phyloP scores from a whole-genome alignment of 2,329 filamentous ascomycete species.

The Epichloe elymi region DNA sequence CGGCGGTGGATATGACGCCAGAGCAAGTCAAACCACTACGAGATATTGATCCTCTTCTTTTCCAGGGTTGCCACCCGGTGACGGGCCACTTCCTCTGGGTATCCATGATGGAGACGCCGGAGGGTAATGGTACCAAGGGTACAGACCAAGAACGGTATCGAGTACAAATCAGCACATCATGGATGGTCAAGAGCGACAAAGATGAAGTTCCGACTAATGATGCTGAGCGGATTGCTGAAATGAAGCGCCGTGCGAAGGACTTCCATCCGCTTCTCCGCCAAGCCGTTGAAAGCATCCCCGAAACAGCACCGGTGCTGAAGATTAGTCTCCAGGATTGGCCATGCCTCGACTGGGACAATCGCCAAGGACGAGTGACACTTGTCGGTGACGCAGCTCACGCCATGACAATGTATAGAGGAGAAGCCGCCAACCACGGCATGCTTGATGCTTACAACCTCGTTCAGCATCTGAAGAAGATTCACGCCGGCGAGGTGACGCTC shows the following conservation, averaged over 20 bases:
- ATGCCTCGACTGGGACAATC: slow-evolving; percentile 27
- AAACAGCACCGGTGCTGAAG: slow-evolving; percentile 23
- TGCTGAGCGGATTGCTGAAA: slow-evolving; percentile 21
- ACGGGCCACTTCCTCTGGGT: slow-evolving; percentile 39
- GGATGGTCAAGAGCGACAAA: slow-evolving; percentile 24
- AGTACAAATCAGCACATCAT: slow-evolving; percentile 33
- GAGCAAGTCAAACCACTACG: slow-evolving; percentile 25
- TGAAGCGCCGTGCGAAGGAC: slow-evolving; percentile 23
- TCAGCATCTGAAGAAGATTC: slow-evolving; percentile 11
- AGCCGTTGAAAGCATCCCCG: slow-evolving; percentile 29
- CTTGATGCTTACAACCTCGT: slow-evolving; percentile 22
- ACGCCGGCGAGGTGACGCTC: slow-evolving; percentile 5
- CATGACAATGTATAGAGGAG: slow-evolving; percentile 42
- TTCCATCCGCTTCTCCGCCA: slow-evolving; percentile 26
- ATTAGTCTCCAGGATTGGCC: slow-evolving; percentile 25
- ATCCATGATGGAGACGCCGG: slow-evolving; percentile 28
- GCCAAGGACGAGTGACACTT: slow-evolving; percentile 30
- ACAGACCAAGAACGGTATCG: slow-evolving; percentile 22
- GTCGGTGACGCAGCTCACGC: slow-evolving; percentile 42
- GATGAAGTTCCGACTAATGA: slow-evolving; percentile 21
- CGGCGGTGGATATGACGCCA: slow-evolving; percentile 23
- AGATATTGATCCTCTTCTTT: slow-evolving; percentile 39
- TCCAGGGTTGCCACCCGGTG: slow-evolving; percentile 38
- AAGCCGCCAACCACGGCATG: slow-evolving; percentile 27
- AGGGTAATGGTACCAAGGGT: slow-evolving; percentile 21